A percentile compares a stretch with the other conserved stretches of the same genome.
Conservation (phyloP, 345 rosid genomes). For the Hibiscus syriacus region DNA sequence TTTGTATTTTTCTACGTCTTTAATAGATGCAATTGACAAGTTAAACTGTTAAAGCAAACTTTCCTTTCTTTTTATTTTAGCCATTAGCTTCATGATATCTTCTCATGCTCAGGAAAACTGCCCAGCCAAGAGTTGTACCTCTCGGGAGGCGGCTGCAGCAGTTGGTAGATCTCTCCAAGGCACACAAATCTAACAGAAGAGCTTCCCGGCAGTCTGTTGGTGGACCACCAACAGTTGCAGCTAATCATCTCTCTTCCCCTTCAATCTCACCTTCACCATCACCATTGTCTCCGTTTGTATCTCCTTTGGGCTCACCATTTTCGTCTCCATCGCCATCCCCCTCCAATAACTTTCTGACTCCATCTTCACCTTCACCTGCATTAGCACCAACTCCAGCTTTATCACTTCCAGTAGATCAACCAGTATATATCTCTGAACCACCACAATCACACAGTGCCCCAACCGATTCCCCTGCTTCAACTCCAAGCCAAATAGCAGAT, state of each 20-base stretch:
- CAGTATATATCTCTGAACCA: constrained; percentile 14
- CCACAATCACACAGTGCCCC: constrained; percentile 11
- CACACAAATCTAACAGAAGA: constrained; percentile 8
- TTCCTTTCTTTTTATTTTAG: background rate
- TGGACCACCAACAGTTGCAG: constrained; percentile 9
- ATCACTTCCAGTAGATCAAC: constrained; percentile 15
- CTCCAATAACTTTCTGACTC: constrained; percentile 19
- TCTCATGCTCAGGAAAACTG: constrained; percentile 28
- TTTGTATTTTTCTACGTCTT: background rate
- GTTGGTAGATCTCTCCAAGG: constrained; percentile 13
- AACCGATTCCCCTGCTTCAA: constrained; percentile 25
- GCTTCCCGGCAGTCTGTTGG: constrained; percentile 10
- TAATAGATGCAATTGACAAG: background rate
- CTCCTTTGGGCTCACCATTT: constrained; percentile 25
- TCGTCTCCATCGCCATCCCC: constrained; percentile 27
- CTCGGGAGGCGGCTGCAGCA: constrained; percentile 37
- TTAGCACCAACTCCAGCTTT: constrained; percentile 21
- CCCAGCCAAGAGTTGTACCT: constrained; percentile 19
- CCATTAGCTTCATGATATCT: constrained; percentile 9
- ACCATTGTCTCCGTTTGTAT: constrained; percentile 21
- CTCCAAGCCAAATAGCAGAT: constrained; percentile 16
- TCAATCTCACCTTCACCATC: constrained; percentile 25
- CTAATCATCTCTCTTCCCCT: constrained; percentile 11
- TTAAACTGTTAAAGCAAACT: background rate
- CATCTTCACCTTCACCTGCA: constrained; percentile 28